These are phyloP conservation scores for Theobroma cacao DNA, from an alignment of 345 rosid genomes.

Conservation along the genomic window DNA sequence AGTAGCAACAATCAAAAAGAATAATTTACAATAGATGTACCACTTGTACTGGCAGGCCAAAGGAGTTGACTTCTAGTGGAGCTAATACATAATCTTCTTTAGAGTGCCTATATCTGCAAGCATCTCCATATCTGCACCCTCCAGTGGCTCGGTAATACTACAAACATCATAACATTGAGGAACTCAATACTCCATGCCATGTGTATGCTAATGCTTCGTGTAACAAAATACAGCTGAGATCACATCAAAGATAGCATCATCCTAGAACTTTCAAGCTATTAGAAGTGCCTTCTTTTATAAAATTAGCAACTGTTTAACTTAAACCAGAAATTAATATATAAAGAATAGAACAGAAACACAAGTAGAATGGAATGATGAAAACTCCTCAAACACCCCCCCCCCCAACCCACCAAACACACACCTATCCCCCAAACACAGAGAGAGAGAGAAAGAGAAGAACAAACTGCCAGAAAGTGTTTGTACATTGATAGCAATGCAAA, in stretches of 20 bases:
- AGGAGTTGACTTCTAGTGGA: conserved; percentile 9
- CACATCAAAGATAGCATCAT: neutral
- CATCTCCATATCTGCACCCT: conserved; percentile 31
- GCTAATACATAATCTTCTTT: conserved; percentile 17
- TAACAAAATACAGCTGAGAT: neutral
- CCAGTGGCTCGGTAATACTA: conserved; percentile 24
- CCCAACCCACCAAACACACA: too few relatives aligned
- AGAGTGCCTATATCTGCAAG: conserved; percentile 32
- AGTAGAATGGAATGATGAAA: neutral
- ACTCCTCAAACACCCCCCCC: too few relatives aligned
- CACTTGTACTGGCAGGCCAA: conserved; percentile 22
- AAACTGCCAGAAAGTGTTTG: too few relatives aligned
- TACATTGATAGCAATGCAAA: too few relatives aligned
- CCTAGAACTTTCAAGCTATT: neutral
- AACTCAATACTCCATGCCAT: neutral
- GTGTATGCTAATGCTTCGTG: neutral
- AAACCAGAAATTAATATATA: neutral
- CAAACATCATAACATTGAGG: conserved; percentile 6
- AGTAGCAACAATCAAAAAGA: neutral
- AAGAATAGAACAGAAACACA: neutral
- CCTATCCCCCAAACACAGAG: too few relatives aligned
- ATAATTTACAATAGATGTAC: neutral
- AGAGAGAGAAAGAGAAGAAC: too few relatives aligned
- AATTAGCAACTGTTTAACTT: neutral
- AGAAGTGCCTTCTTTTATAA: neutral